A percentile compares a stretch with the other conserved stretches of the same genome.
phyloP scores from a whole-genome alignment of 2,329 filamentous ascomycete species.

The Waltergamsia citrina region DNA sequence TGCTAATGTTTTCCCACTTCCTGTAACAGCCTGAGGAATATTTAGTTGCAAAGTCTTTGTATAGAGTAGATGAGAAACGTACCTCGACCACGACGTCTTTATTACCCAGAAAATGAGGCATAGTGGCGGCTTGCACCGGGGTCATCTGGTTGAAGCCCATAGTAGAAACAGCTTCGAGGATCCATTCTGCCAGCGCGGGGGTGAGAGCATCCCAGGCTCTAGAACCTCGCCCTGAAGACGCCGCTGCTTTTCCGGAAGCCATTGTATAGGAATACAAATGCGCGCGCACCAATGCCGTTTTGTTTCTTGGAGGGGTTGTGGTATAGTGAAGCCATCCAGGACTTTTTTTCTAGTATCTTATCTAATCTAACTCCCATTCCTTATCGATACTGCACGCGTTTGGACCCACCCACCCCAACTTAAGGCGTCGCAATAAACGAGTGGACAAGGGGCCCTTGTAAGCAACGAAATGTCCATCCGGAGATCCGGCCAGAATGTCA shows the following conservation, averaged over 20 bases:
- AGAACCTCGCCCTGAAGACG: conserved; percentile 30
- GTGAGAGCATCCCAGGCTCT: conserved; percentile 33
- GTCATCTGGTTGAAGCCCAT: conserved; percentile 87
- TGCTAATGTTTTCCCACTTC: conserved; percentile 81
- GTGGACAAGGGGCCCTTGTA: too few relatives aligned
- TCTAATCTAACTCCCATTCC: neutral
- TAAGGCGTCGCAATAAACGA: too few relatives aligned
- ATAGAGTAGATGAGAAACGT: conserved; percentile 9
- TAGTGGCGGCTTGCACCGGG: conserved; percentile 86
- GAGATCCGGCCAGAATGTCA: too few relatives aligned
- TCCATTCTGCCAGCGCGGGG: conserved; percentile 51
- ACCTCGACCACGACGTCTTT: conserved; percentile 89
- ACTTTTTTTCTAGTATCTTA: conserved; percentile 3
- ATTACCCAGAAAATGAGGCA: conserved; percentile 80
- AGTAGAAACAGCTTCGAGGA: conserved; percentile 69
- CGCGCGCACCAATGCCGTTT: too few relatives aligned
- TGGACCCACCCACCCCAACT: neutral
- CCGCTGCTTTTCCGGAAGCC: conserved; percentile 19
- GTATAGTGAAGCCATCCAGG: conserved; percentile 5
- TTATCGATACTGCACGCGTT: neutral
- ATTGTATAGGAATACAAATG: too few relatives aligned
- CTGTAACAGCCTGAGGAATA: conserved; percentile 61
- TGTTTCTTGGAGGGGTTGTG: neutral
- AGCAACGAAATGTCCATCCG: too few relatives aligned
- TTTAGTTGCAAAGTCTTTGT: neutral